Percentiles rank a stretch among this genome's conserved stretches.
Evolutionary conservation across 2,329 filamentous ascomycete species (phyloP).

Genomic region (Didymella pomorum): DNA sequence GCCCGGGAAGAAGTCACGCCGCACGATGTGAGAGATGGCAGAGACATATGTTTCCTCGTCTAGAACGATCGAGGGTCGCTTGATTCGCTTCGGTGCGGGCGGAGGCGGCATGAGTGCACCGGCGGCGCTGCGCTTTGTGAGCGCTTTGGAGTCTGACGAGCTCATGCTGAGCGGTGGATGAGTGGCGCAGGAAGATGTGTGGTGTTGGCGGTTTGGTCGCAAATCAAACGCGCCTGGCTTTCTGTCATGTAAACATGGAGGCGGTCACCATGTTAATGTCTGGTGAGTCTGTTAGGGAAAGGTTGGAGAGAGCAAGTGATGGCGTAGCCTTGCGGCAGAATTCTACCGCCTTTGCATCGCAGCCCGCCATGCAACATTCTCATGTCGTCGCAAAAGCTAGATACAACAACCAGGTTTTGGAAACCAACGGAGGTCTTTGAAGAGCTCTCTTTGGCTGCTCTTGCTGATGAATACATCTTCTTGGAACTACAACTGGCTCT

Average conservation of each 20-base stretch:
- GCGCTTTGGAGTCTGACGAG: constrained; percentile 60
- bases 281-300: not conserved
- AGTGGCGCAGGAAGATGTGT: not conserved
- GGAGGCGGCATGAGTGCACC: constrained; percentile 86
- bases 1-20: constrained; percentile 95
- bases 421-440: no score
- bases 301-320: constrained; percentile 6
- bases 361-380: not conserved
- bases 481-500: no score
- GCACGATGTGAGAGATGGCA: constrained; percentile 91
- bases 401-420: no score
- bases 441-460: no score
- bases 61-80: constrained; percentile 84
- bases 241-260: constrained; percentile 6
- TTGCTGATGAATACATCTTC: no score
- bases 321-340: constrained; percentile 19
- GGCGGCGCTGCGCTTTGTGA: constrained; percentile 72
- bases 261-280: not conserved
- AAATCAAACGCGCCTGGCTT: constrained; percentile 9
- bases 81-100: constrained; percentile 85
- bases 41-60: constrained; percentile 95
- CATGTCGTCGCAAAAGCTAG: no score
- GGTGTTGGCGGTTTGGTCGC: constrained; percentile 9
- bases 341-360: constrained; percentile 9
- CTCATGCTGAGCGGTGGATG: constrained; percentile 31